Evolutionary conservation across 2,329 filamentous ascomycete species (phyloP).

Genomic region (Sporothrix mexicana): DNA sequence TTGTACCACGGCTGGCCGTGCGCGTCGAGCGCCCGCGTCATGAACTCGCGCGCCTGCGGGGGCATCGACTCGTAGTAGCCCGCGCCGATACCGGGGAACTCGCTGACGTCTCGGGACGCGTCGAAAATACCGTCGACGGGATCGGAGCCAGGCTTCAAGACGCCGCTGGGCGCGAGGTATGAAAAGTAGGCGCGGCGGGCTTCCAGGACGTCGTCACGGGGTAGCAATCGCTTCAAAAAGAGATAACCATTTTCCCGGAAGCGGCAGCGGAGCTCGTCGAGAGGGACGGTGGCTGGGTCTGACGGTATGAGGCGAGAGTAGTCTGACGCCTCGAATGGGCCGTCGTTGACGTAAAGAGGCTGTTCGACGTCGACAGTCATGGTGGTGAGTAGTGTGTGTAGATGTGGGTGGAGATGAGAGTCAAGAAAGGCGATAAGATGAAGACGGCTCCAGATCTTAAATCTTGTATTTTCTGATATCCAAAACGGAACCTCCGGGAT

Average conservation of each 20-base stretch:
- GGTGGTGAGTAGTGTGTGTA: neutral
- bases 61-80: constrained; percentile 51
- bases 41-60: constrained; percentile 15
- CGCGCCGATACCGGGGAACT: constrained; percentile 61
- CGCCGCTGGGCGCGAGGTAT: constrained; percentile 59
- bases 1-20: constrained; percentile 60
- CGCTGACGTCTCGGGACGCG: constrained; percentile 46
- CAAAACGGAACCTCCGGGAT: constrained; percentile 11
- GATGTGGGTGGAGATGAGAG: too few relatives aligned
- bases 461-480: neutral
- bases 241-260: constrained; percentile 56
- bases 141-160: constrained; percentile 59
- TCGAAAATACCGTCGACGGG: constrained; percentile 62
- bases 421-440: neutral
- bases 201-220: constrained; percentile 57
- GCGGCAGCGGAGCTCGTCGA: constrained; percentile 34
- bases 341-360: constrained; percentile 35
- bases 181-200: constrained; percentile 60
- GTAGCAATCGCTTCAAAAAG: constrained; percentile 60
- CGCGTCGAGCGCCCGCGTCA: constrained; percentile 53
- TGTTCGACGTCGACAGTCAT: constrained; percentile 26
- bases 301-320: constrained; percentile 30
- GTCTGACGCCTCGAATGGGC: constrained; percentile 32
- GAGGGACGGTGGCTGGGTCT: constrained; percentile 24
- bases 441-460: neutral